Conservation (phyloP, 352 stramenopile species). For the Thalassiosira exigua region DNA sequence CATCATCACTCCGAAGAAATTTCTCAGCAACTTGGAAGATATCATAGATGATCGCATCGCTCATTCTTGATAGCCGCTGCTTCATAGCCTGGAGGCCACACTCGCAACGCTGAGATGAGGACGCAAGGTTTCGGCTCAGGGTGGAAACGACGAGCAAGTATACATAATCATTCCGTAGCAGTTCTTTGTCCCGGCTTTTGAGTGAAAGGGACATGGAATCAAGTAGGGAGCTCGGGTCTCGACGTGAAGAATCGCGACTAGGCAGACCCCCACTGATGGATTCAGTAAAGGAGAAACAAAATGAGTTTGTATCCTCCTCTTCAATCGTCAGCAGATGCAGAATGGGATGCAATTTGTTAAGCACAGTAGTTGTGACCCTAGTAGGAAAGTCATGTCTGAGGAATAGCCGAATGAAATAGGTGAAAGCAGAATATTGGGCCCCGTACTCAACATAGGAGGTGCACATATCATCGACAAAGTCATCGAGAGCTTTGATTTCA, state of each 20-base stretch:
- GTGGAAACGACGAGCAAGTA: conserved; percentile 49
- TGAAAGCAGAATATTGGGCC: conserved; percentile 78
- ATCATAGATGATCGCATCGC: conserved; percentile 55
- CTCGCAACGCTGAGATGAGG: conserved; percentile 51
- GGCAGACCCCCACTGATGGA: conserved; percentile 49
- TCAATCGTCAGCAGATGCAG: conserved; percentile 75
- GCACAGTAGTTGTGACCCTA: conserved; percentile 51
- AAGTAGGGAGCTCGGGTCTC: conserved; percentile 45
- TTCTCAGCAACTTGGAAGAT: conserved; percentile 35
- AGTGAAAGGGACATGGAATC: conserved; percentile 48
- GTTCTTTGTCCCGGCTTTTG: conserved; percentile 43
- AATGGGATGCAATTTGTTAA: conserved; percentile 68
- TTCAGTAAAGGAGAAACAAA: conserved; percentile 28
- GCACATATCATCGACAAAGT: conserved; percentile 79
- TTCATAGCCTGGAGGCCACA: conserved; percentile 65
- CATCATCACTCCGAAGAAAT: conserved; percentile 42
- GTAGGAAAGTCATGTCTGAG: conserved; percentile 70
- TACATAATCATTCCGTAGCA: conserved; percentile 46
- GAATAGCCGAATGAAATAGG: conserved; percentile 76
- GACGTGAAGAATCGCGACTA: conserved; percentile 42
- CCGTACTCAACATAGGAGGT: conserved; percentile 78
- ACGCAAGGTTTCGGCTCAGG: conserved; percentile 55
- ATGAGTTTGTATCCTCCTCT: conserved; percentile 49
- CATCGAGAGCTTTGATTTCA: conserved; percentile 64
- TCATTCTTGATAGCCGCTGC: conserved; percentile 36